phyloP scores from a whole-genome alignment of 805 yeast species.

The Maudiozyma bulderi region DNA sequence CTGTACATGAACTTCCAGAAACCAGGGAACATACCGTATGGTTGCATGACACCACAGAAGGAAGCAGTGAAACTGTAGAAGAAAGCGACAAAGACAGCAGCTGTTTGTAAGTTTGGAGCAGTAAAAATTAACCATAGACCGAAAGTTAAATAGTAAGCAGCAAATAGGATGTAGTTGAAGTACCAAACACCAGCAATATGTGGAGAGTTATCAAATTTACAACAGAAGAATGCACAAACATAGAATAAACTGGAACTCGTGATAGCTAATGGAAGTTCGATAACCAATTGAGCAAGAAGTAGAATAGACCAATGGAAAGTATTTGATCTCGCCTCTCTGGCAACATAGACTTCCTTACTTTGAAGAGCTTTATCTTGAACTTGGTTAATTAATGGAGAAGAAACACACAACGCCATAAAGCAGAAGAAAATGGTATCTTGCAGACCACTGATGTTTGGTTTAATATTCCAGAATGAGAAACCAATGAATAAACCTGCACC shows the following conservation, averaged over 20 bases:
- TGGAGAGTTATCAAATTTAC: conserved; percentile 34
- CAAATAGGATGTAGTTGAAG: conserved; percentile 35
- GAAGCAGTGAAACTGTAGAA: conserved; percentile 28
- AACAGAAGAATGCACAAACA: conserved; percentile 44
- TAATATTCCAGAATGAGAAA: conserved; percentile 59
- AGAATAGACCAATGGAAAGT: conserved; percentile 66
- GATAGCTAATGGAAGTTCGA: conserved; percentile 54
- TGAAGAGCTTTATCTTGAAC: conserved; percentile 50
- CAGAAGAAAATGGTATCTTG: conserved; percentile 53
- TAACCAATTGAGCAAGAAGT: conserved; percentile 42
- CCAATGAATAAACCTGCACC: conserved; percentile 62
- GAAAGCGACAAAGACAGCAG: conserved; percentile 49
- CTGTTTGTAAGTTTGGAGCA: conserved; percentile 62
- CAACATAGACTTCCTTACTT: conserved; percentile 57
- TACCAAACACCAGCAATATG: conserved; percentile 43
- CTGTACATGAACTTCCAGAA: conserved; percentile 72
- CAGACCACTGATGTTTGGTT: conserved; percentile 43
- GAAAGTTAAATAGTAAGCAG: conserved; percentile 36
- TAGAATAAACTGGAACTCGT: conserved; percentile 42
- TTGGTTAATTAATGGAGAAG: conserved; percentile 55
- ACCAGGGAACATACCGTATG: conserved; percentile 46
- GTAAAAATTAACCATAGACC: conserved; percentile 44
- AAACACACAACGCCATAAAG: conserved; percentile 49
- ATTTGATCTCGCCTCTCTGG: conserved; percentile 61
- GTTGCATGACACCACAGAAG: conserved; percentile 32